Evolutionary conservation across 805 yeast genomes (phyloP).

Genomic region (Kurtzmaniella cleridarum): DNA sequence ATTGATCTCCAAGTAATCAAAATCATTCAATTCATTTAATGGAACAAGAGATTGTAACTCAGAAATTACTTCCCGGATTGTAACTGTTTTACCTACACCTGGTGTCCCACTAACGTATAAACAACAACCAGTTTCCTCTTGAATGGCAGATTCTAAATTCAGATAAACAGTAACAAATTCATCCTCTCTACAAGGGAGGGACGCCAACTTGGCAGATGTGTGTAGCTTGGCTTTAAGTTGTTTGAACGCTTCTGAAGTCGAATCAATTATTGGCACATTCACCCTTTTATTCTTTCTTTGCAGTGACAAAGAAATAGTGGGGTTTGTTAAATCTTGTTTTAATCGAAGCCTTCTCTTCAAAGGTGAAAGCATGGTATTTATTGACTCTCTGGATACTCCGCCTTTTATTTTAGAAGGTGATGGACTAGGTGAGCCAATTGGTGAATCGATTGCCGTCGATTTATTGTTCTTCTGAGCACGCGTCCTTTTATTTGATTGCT

Average conservation of each 20-base stretch:
- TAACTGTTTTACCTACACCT: constrained; percentile 96
- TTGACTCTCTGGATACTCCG: constrained; percentile 21
- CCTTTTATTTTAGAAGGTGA: constrained; percentile 19
- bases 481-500: constrained; percentile 4
- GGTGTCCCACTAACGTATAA: constrained; percentile 95
- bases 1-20: constrained; percentile 81
- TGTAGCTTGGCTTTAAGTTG: constrained; percentile 38
- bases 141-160: constrained; percentile 66
- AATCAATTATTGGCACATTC: constrained; percentile 8
- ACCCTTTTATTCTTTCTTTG: background rate
- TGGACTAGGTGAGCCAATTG: constrained; percentile 6
- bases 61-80: constrained; percentile 78
- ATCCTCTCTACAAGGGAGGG: constrained; percentile 81
- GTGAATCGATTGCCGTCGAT: constrained; percentile 1
- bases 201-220: constrained; percentile 39
- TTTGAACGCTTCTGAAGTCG: constrained; percentile 26
- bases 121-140: constrained; percentile 71
- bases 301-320: background rate
- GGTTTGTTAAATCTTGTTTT: constrained; percentile 3
- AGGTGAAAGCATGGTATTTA: constrained; percentile 15
- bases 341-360: constrained; percentile 15
- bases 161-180: constrained; percentile 70
- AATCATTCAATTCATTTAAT: constrained; percentile 31
- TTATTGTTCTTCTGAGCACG: constrained; percentile 2
- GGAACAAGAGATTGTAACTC: constrained; percentile 44